phyloP scores from a whole-genome alignment of 805 yeast species.

The Saturnispora gosingensis region DNA sequence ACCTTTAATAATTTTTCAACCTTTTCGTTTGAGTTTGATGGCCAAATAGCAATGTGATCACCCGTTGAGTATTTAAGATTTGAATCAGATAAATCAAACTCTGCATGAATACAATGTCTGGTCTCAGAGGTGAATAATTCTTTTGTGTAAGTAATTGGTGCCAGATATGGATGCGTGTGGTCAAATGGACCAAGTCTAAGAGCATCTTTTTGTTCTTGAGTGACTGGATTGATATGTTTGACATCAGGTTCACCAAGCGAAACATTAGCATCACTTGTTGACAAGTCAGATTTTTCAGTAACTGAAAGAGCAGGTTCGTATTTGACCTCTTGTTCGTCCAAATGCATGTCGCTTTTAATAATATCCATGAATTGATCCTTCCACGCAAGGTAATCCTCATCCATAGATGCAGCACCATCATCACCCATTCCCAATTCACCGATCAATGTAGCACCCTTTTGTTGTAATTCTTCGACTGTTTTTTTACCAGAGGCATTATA shows the following conservation, averaged over 20 bases:
- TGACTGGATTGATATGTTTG: conserved; percentile 33
- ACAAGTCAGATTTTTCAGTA: conserved; percentile 17
- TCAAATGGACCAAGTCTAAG: conserved; percentile 20
- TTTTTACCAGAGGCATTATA: conserved; percentile 72
- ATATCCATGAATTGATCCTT: conserved; percentile 67
- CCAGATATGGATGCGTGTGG: conserved; percentile 49
- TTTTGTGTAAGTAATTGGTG: conserved; percentile 37
- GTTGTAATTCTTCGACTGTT: conserved; percentile 37
- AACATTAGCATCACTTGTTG: conserved; percentile 25
- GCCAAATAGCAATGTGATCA: conserved; percentile 89
- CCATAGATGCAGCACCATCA: conserved; percentile 83
- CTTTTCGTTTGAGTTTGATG: conserved; percentile 66
- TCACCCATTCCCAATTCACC: conserved; percentile 81
- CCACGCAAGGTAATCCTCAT: conserved; percentile 88
- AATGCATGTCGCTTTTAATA: conserved; percentile 1
- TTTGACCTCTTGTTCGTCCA: conserved; percentile 6
- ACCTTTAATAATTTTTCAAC: conserved; percentile 52
- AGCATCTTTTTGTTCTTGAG: conserved; percentile 10
- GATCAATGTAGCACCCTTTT: conserved; percentile 52
- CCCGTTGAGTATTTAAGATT: conserved; percentile 80
- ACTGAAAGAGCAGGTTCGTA: conserved; percentile 56
- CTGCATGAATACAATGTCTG: conserved; percentile 71
- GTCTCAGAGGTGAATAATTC: conserved; percentile 57
- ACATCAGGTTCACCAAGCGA: conserved; percentile 78
- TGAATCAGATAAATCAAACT: conserved; percentile 63